These are phyloP conservation scores for Plasmodium chabaudi DNA, from an alignment of 169 alveolate species.

Conservation along the genomic window DNA sequence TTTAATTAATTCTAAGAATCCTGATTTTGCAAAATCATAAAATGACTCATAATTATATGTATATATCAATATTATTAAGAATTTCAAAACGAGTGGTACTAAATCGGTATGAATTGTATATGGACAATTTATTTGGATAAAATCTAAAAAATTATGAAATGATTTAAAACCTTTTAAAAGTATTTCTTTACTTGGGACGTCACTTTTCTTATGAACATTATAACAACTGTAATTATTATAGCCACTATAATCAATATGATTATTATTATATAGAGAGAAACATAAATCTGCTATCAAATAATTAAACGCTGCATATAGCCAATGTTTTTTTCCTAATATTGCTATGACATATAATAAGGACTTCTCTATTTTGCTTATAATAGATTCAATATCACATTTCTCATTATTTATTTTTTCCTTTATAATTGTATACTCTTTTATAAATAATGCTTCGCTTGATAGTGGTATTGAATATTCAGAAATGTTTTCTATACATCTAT, in stretches of 20 bases:
- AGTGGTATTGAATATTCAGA: slow-evolving; percentile 37
- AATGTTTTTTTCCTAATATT: slow-evolving; percentile 64
- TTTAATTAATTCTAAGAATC: slow-evolving; percentile 60
- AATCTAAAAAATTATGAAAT: slow-evolving; percentile 43
- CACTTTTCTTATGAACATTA: background rate
- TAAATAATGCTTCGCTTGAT: slow-evolving; percentile 51
- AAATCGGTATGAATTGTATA: slow-evolving; percentile 61
- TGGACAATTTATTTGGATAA: slow-evolving; percentile 68
- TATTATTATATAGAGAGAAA: slow-evolving; percentile 38
- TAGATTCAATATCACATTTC: slow-evolving; percentile 10
- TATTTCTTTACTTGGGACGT: slow-evolving; percentile 9
- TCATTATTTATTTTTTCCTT: slow-evolving; percentile 41
- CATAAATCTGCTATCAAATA: slow-evolving; percentile 62
- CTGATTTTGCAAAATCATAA: slow-evolving; percentile 43
- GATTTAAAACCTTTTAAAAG: slow-evolving; percentile 43
- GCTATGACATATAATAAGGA: slow-evolving; percentile 41
- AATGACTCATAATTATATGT: slow-evolving; percentile 53
- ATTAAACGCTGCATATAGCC: slow-evolving; percentile 76
- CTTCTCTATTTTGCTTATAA: slow-evolving; percentile 39
- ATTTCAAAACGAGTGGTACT: slow-evolving; percentile 66
- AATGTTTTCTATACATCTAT: slow-evolving; percentile 27
- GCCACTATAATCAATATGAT: background rate
- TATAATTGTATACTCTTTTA: slow-evolving; percentile 29
- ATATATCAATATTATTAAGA: slow-evolving; percentile 58
- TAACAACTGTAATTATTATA: background rate